Evolutionary conservation across 495 filamentous ascomycete species (phyloP).

Genomic region (Trypethelium eluteriae): DNA sequence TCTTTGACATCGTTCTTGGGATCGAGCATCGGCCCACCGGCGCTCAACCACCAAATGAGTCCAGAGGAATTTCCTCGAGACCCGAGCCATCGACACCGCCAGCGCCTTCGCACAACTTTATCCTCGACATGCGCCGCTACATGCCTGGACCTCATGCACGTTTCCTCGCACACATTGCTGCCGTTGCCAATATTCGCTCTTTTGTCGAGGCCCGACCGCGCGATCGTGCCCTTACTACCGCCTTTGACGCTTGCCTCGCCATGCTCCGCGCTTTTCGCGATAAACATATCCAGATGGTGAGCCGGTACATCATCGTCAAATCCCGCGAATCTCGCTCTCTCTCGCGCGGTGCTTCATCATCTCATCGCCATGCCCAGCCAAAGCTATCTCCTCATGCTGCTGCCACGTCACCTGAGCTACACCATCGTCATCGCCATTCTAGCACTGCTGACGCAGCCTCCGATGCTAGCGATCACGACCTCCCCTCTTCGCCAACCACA

Average conservation of each 20-base stretch:
- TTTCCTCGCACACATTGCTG: slow-evolving; percentile 72
- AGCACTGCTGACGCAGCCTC: background rate
- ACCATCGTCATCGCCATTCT: background rate
- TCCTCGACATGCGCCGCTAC: slow-evolving; percentile 91
- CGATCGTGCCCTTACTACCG: slow-evolving; percentile 60
- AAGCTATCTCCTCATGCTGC: background rate
- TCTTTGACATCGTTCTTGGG: slow-evolving; percentile 87
- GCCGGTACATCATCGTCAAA: slow-evolving; percentile 84
- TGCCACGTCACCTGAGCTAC: slow-evolving; percentile 24
- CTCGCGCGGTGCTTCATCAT: slow-evolving; percentile 36
- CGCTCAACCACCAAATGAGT: slow-evolving; percentile 45
- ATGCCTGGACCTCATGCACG: slow-evolving; percentile 91
- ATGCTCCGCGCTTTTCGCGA: slow-evolving; percentile 87
- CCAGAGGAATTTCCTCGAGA: slow-evolving; percentile 38
- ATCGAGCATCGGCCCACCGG: slow-evolving; percentile 90
- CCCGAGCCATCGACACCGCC: slow-evolving; percentile 48
- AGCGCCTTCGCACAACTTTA: slow-evolving; percentile 70
- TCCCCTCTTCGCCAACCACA: slow-evolving; percentile 32
- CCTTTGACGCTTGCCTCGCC: slow-evolving; percentile 83
- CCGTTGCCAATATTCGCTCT: slow-evolving; percentile 78
- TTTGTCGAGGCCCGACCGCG: slow-evolving; percentile 62
- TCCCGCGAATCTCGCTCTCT: slow-evolving; percentile 48
- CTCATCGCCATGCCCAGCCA: background rate
- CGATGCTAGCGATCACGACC: background rate
- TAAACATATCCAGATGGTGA: slow-evolving; percentile 93